Percentiles rank a stretch among this genome's conserved stretches.
Conservation (phyloP, 306 rosid species). For the Pterocarpus macrocarpus region DNA sequence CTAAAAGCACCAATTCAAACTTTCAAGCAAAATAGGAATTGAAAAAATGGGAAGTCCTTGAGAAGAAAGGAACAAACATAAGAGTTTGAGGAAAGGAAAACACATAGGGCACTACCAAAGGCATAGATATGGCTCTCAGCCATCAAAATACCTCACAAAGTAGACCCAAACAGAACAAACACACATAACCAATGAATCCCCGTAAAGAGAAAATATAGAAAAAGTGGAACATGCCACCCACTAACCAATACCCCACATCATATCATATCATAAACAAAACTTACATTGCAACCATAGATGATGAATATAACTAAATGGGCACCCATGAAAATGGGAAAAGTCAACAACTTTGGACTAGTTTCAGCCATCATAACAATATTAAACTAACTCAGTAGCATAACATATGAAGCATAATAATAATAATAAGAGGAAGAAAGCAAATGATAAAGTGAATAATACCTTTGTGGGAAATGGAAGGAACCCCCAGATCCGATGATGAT, state of each 20-base stretch:
- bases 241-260: constrained; percentile 20
- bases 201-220: constrained; percentile 9
- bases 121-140: constrained; percentile 23
- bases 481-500: constrained; percentile 67
- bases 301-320: constrained; percentile 31
- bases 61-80: constrained; percentile 38
- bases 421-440: not conserved
- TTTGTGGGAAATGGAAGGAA: constrained; percentile 59
- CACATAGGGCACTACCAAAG: constrained; percentile 12
- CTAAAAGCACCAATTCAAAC: constrained; percentile 40
- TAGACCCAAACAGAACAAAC: constrained; percentile 18
- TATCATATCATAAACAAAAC: not conserved
- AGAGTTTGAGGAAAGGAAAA: constrained; percentile 2
- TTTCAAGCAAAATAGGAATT: constrained; percentile 4
- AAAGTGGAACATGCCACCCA: constrained; percentile 25
- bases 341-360: constrained; percentile 37
- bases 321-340: constrained; percentile 49
- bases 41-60: constrained; percentile 2
- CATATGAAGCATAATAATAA: not conserved
- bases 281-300: constrained; percentile 37
- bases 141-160: constrained; percentile 1
- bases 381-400: not conserved
- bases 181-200: constrained; percentile 32
- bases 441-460: constrained; percentile 47
- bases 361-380: constrained; percentile 26